phyloP scores from a whole-genome alignment of 495 filamentous ascomycete genomes.

The Entonaema liquescens region DNA sequence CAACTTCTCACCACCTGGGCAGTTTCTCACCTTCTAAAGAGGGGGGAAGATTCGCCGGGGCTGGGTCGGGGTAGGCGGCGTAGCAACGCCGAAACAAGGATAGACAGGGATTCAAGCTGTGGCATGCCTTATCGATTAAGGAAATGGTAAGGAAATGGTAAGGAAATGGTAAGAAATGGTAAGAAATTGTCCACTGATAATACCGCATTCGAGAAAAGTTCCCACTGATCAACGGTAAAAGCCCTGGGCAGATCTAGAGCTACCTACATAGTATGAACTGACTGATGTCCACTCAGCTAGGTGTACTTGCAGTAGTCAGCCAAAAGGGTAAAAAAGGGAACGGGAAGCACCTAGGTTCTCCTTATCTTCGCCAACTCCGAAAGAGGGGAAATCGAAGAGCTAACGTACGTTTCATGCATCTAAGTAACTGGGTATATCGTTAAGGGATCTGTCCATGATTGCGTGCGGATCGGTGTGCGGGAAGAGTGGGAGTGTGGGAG shows the following conservation, averaged over 20 bases:
- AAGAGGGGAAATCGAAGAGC: conserved; percentile 12
- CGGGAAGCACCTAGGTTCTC: neutral
- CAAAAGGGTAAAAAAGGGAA: neutral
- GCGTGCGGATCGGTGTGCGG: no score
- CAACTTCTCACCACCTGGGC: neutral
- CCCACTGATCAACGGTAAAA: conserved; percentile 22
- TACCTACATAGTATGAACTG: conserved; percentile 14
- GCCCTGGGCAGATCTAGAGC: conserved; percentile 38
- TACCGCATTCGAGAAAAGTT: conserved; percentile 1
- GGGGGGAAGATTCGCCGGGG: conserved; percentile 20
- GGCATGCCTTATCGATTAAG: conserved; percentile 37
- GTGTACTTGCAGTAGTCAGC: conserved; percentile 10
- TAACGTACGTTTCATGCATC: conserved; percentile 16
- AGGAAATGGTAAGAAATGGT: no score
- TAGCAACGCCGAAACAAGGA: conserved; percentile 13
- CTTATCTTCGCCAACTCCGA: conserved; percentile 22
- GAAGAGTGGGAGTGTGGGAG: no score
- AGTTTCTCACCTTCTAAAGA: conserved; percentile 33
- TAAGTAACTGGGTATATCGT: conserved; percentile 8
- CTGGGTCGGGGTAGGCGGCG: conserved; percentile 21
- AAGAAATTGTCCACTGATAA: conserved; percentile 35
- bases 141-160: no score
- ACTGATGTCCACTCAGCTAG: conserved; percentile 7
- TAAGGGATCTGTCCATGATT: neutral
- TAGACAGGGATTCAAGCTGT: conserved; percentile 7